Evolutionary conservation across 768 basidiomycete genomes (phyloP).

Genomic region (Tricholoma bakamatsutake): DNA sequence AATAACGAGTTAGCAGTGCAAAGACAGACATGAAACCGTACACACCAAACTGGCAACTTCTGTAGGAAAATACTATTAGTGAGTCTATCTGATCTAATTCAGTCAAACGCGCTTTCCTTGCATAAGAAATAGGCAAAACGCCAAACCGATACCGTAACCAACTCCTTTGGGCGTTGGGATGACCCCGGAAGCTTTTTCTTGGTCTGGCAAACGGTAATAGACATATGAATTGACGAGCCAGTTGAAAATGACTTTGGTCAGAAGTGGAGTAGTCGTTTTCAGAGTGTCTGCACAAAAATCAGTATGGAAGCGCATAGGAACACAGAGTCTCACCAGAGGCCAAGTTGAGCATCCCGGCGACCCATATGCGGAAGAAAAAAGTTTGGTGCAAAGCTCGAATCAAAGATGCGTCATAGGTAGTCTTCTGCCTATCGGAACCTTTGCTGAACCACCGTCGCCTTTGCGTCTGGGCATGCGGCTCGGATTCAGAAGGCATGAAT

Average conservation of each 20-base stretch:
- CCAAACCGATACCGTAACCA: constrained; percentile 59
- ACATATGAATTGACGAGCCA: constrained; percentile 50
- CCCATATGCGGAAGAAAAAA: constrained; percentile 43
- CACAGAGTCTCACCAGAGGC: constrained; percentile 27
- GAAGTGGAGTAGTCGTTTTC: constrained; percentile 48
- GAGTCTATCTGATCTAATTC: background rate
- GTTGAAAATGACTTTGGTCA: constrained; percentile 53
- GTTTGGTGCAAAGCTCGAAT: constrained; percentile 41
- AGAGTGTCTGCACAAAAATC: constrained; percentile 32
- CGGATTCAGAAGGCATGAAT: background rate
- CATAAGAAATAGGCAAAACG: constrained; percentile 53
- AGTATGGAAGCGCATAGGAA: constrained; percentile 1
- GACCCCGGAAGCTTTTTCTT: constrained; percentile 28
- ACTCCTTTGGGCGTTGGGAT: constrained; percentile 38
- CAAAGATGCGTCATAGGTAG: constrained; percentile 41
- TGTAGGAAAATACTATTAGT: constrained; percentile 8
- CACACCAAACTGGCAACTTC: constrained; percentile 37
- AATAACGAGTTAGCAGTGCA: background rate
- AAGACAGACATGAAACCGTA: background rate
- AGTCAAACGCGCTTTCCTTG: constrained; percentile 34
- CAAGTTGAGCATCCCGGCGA: constrained; percentile 42
- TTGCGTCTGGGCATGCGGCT: background rate
- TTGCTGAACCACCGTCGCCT: background rate
- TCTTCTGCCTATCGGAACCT: background rate
- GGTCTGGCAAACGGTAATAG: constrained; percentile 30